phyloP scores from a whole-genome alignment of 164 flowering plant genomes.

The Buxus sempervirens region DNA sequence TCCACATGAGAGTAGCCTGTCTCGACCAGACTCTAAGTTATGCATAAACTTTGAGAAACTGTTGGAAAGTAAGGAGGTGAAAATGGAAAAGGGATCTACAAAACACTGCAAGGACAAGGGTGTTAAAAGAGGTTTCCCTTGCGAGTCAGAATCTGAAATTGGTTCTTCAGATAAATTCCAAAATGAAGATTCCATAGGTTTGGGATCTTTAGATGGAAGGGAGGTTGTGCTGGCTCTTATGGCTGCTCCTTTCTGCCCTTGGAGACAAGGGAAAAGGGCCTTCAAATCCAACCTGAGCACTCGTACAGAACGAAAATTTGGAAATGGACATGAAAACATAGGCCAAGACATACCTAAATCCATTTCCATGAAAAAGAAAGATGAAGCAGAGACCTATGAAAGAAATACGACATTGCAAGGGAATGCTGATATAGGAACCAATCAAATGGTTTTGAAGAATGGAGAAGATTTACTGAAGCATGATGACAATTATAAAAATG shows the following conservation, averaged over 20 bases:
- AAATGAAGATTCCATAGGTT: slow-evolving; percentile 6
- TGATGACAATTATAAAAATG: slow-evolving; percentile 17
- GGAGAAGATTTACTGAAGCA: slow-evolving; percentile 14
- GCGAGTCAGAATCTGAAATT: slow-evolving; percentile 2
- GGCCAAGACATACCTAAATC: slow-evolving; percentile 5
- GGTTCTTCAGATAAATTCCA: slow-evolving; percentile 7
- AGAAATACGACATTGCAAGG: slow-evolving; percentile 12
- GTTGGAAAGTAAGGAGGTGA: neutral
- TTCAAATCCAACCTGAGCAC: slow-evolving; percentile 8
- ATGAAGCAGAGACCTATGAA: slow-evolving; percentile 4
- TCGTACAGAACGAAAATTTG: slow-evolving; percentile 17
- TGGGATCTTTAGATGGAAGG: slow-evolving; percentile 13
- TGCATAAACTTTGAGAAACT: slow-evolving; percentile 1
- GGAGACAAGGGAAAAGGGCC: slow-evolving; percentile 31
- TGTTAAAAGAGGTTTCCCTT: slow-evolving; percentile 10
- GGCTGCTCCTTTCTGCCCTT: slow-evolving; percentile 50
- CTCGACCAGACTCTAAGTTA: neutral
- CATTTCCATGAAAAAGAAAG: slow-evolving; percentile 12
- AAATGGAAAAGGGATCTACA: slow-evolving; percentile 1
- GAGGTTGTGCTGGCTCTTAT: slow-evolving; percentile 40
- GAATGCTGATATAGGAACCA: slow-evolving; percentile 2
- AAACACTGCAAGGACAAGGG: slow-evolving; percentile 6
- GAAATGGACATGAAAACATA: slow-evolving; percentile 16
- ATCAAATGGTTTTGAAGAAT: slow-evolving; percentile 14
- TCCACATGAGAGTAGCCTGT: neutral